A percentile compares a stretch with the other conserved stretches of the same genome.
These are phyloP conservation scores for Nemania sp. DNA, from an alignment of 2,329 filamentous ascomycete genomes.

Conservation along the genomic window DNA sequence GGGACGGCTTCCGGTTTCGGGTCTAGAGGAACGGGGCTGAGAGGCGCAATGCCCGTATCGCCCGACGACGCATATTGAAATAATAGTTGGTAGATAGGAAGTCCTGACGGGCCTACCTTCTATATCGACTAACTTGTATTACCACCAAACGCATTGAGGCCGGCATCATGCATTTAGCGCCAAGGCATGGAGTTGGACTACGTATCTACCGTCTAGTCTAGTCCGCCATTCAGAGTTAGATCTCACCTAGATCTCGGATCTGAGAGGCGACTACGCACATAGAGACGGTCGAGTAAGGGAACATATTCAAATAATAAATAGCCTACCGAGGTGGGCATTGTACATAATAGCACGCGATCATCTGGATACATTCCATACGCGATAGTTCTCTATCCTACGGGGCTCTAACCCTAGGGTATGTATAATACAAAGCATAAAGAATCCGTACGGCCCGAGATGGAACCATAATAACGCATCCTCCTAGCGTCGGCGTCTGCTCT, in stretches of 20 bases:
- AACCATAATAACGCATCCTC: no score
- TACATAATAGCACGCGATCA: constrained; percentile 18
- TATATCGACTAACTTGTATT: constrained; percentile 24
- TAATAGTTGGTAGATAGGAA: constrained; percentile 2
- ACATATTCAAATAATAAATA: background rate
- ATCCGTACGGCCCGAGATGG: no score
- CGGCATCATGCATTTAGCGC: constrained; percentile 19
- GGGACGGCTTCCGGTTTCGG: constrained; percentile 69
- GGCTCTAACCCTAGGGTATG: background rate
- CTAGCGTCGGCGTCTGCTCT: no score
- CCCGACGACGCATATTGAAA: background rate
- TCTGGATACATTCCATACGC: background rate
- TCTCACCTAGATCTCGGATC: background rate
- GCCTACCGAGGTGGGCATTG: constrained; percentile 5
- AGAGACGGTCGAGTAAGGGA: background rate
- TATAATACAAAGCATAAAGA: background rate
- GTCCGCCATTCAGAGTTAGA: background rate
- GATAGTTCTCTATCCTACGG: background rate
- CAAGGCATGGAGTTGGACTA: background rate
- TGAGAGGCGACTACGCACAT: background rate
- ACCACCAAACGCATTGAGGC: constrained; percentile 26
- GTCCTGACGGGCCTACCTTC: background rate
- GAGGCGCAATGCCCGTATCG: background rate
- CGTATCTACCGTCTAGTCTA: background rate
- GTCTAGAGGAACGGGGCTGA: constrained; percentile 37